Base-by-base conservation (phyloP, 108 stramenopile species). In the Cafeteria roenbergensis region DNA sequence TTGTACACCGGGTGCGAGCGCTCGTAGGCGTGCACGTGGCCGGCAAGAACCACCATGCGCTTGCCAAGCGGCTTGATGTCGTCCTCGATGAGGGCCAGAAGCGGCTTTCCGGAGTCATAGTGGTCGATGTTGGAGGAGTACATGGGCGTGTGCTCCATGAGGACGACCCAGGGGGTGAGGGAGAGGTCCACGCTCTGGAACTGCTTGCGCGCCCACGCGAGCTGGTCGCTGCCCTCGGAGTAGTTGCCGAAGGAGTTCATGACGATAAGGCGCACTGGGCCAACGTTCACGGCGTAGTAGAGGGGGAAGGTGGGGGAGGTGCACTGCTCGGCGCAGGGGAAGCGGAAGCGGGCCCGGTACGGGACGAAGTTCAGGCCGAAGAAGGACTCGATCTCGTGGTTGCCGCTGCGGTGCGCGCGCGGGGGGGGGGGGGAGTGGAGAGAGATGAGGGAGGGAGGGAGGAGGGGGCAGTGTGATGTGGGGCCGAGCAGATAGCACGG, bases 21-120 rank as follows among this genome's bases (percentile, higher is more conserved):
- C 73, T 80, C 79, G 29, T 80, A 80, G 29, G 72, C 79, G 54
- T 81, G 80, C 42, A 81, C 80, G 51, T 81, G 80, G 26, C 80
- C 80, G 26, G 69, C 24, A 26, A 81, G 32, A 9, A 80, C 76
- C 6, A 73, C 17, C 38, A 74, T 64, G n/a, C 67, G 73, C 32
- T 62, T 35, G 37, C 65, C 34, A 53, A n/a, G n/a, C n/a, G n/a
- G n/a, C n/a, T 67, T 9, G 42, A 80, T 31, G 37, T 78, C 57
- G 17, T 59, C 60, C 70, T 81, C 80, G 61, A 80, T 63, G 52
- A 51, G 55, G 25, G 57, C 51, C 48, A 56, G 75, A 65, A 75
- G 69, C 32, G 67, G 8, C 55, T 68, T 62, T 0, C 60, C 62
- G 57, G 77, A 73, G 22, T 60, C 35, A 35, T 78, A 73, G 71